Conservation (phyloP, 345 rosid species). For the Excoecaria cochinchinensis region DNA sequence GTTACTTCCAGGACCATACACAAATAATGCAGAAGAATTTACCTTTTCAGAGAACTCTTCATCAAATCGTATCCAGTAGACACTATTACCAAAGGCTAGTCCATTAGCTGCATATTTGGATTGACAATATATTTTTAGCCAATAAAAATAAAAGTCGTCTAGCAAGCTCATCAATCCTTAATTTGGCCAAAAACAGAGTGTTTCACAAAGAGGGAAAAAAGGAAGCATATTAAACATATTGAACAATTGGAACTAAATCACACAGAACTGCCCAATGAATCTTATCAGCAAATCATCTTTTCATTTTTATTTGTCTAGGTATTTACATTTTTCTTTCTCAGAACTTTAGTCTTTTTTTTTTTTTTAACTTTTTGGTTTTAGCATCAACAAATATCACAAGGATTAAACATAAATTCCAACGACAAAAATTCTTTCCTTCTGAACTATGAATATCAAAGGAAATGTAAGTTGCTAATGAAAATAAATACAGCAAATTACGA, state of each 20-base stretch:
- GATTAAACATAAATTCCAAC: neutral
- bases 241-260: neutral
- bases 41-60: slow-evolving; percentile 83
- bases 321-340: neutral
- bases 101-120: slow-evolving; percentile 69
- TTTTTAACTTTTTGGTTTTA: neutral
- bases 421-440: neutral
- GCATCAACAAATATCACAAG: neutral
- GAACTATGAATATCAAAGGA: neutral
- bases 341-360: neutral
- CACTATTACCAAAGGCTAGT: slow-evolving; percentile 69
- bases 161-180: slow-evolving; percentile 7
- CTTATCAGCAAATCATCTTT: neutral
- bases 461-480: neutral
- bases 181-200: neutral
- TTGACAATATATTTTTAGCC: slow-evolving; percentile 23
- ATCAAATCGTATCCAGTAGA: slow-evolving; percentile 86
- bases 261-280: neutral
- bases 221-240: neutral
- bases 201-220: neutral
- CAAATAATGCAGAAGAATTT: neutral
- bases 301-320: neutral
- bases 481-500: neutral
- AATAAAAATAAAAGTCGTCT: slow-evolving; percentile 21
- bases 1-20: neutral